Percentiles rank a stretch among this genome's conserved stretches.
Evolutionary conservation across 2,329 filamentous ascomycete genomes (phyloP).

Genomic region (Pseudogymnoascus sp.): DNA sequence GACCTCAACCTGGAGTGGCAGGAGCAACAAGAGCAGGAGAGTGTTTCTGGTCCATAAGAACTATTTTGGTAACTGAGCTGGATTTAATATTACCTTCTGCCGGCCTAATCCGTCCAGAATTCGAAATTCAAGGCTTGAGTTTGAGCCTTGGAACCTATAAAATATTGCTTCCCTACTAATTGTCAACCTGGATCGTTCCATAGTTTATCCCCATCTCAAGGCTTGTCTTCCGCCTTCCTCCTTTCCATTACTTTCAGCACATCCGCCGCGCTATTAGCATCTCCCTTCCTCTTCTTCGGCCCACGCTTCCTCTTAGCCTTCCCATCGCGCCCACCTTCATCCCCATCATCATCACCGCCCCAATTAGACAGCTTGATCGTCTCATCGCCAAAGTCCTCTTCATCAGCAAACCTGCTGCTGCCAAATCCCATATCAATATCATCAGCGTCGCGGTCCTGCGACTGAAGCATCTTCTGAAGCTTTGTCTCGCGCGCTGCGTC

Average conservation of each 20-base stretch:
- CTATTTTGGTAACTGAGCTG: background rate
- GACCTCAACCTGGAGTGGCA: background rate
- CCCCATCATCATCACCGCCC: slow-evolving; percentile 38
- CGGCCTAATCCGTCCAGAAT: background rate
- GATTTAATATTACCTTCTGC: background rate
- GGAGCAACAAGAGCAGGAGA: background rate
- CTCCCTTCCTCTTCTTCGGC: slow-evolving; percentile 67
- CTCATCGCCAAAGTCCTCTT: slow-evolving; percentile 65
- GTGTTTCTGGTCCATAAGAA: background rate
- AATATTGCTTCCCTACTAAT: background rate
- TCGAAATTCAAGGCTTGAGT: background rate
- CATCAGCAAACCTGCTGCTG: slow-evolving; percentile 76
- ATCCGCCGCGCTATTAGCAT: slow-evolving; percentile 69
- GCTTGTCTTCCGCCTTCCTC: slow-evolving; percentile 18
- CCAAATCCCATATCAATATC: slow-evolving; percentile 96
- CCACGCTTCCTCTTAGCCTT: slow-evolving; percentile 59
- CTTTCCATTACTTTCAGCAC: slow-evolving; percentile 68
- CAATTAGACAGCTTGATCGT: slow-evolving; percentile 62
- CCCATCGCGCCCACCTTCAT: slow-evolving; percentile 34
- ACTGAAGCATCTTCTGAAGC: slow-evolving; percentile 64
- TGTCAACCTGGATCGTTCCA: background rate
- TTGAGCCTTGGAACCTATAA: background rate
- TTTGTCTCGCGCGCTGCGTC: slow-evolving; percentile 55
- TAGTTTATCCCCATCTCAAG: background rate
- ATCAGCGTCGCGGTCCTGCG: slow-evolving; percentile 69